phyloP scores from a whole-genome alignment of 306 rosid genomes.

The Canavalia ensiformis region DNA sequence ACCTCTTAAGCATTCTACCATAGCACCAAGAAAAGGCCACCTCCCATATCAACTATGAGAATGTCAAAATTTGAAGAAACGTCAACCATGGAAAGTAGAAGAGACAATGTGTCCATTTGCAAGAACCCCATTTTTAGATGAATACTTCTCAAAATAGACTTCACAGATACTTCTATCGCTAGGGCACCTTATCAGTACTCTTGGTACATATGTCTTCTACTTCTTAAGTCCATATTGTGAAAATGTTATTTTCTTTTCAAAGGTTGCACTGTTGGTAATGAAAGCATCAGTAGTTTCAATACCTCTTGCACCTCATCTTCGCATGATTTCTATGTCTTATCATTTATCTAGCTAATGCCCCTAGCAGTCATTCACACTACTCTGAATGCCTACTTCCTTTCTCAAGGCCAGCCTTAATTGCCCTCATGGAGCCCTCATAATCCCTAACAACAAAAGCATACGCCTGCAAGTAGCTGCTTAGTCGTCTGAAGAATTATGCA shows the following conservation, averaged over 20 bases:
- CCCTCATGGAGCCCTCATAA: too few species aligned
- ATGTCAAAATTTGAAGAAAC: slow-evolving; percentile 87
- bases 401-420: too few species aligned
- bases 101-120: slow-evolving; percentile 87
- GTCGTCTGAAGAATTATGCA: too few species aligned
- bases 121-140: slow-evolving; percentile 87
- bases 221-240: slow-evolving; percentile 93
- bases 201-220: slow-evolving; percentile 95
- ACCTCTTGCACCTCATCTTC: slow-evolving; percentile 71
- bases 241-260: slow-evolving; percentile 88
- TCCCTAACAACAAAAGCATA: too few species aligned
- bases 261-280: slow-evolving; percentile 88
- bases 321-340: too few species aligned
- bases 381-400: too few species aligned
- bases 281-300: slow-evolving; percentile 92
- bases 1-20: slow-evolving; percentile 96
- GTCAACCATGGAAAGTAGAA: slow-evolving; percentile 87
- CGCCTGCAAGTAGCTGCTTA: too few species aligned
- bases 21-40: slow-evolving; percentile 96
- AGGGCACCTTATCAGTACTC: slow-evolving; percentile 87
- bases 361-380: too few species aligned
- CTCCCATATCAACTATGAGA: slow-evolving; percentile 86
- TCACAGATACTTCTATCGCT: slow-evolving; percentile 88
- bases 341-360: too few species aligned
- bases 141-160: slow-evolving; percentile 93